These are phyloP conservation scores for Myrica gale DNA, from an alignment of 306 rosid genomes.

Conservation along the genomic window DNA sequence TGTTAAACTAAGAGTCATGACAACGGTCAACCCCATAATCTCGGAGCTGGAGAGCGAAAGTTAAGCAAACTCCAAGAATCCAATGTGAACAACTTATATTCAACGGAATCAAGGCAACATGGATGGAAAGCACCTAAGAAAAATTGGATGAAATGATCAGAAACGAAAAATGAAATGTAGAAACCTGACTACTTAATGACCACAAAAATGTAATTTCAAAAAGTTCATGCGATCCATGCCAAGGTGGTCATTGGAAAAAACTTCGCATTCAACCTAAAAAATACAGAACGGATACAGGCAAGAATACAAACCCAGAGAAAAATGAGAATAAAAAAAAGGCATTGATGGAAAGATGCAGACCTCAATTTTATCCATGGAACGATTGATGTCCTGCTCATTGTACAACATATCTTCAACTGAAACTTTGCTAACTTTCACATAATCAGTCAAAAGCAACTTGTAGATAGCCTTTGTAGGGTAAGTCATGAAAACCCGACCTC, in stretches of 20 bases:
- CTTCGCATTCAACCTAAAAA: not conserved
- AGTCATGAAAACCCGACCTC: conserved; percentile 93
- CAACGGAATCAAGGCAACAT: not conserved
- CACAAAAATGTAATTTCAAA: not conserved
- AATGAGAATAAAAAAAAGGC: not conserved
- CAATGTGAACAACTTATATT: not conserved
- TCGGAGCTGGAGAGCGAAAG: not conserved
- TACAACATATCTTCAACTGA: conserved; percentile 88
- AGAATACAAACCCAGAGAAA: not conserved
- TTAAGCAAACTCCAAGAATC: not conserved
- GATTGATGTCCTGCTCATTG: conserved; percentile 83
- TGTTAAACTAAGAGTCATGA: not conserved
- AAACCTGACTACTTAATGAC: not conserved
- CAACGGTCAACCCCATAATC: not conserved
- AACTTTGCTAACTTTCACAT: conserved; percentile 86
- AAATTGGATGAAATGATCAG: not conserved
- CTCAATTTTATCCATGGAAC: conserved; percentile 98
- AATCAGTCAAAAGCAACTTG: conserved; percentile 79
- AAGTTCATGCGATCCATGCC: not conserved
- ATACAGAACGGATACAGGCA: not conserved
- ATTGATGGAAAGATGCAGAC: conserved; percentile 31
- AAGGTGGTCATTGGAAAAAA: not conserved
- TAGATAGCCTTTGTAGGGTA: conserved; percentile 93
- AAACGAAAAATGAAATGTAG: not conserved
- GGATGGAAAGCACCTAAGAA: not conserved